Base-by-base conservation (phyloP, 768 basidiomycete genomes). In the Kwoniella sp. region DNA sequence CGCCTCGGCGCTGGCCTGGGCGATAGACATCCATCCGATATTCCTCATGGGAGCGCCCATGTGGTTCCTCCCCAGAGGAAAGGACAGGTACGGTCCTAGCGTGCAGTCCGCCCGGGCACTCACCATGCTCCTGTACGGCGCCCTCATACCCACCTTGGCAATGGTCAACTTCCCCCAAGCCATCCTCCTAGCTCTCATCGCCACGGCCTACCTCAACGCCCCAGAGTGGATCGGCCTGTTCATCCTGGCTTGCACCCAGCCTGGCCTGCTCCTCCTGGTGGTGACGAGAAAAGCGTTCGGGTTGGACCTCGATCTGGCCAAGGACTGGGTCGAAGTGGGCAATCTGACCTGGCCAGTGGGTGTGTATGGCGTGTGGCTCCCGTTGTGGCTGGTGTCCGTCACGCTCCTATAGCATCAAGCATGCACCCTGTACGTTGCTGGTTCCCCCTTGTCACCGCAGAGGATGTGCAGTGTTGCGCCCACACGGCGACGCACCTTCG, bases 141-240 rank as follows among this genome's bases (percentile, higher is more conserved):
- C 87, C 1, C 80, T 90, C 43, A 86, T 95, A 57, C 90, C 84
- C 19, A 82, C 88, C 31, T 84, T 83, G 25, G 85, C 89, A 14
- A 84, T 95, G 53, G 82, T 95, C 70, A 95, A 96, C 73, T 93
- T 93, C 75, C 89, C 88, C 7, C 83, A 96, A 17, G 88, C 92
- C 0, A 83, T 85, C 19, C 69, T 79, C 19, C 78, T 93, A 15
- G 82, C 86, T 0, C 69, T 86, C 23, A 62, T 81, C 8, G 50
- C 53, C 3, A 31, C 58, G 6, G 23, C 43, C 1, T 60, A 61
- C 36, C 50, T 66, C 5, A 39, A 29, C 0, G 43, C 56, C n/a
- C 53, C 37, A 12, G 20, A 45, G n/a, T 48, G 26, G 39, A 22
- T 48, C 8, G 33, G 49, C 39, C 20, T 46, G 6, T 15, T 19